Percentiles rank a stretch among this genome's conserved stretches.
These are phyloP conservation scores for Apiospora koreana DNA, from an alignment of 2,329 filamentous ascomycete genomes.

Conservation along the genomic window DNA sequence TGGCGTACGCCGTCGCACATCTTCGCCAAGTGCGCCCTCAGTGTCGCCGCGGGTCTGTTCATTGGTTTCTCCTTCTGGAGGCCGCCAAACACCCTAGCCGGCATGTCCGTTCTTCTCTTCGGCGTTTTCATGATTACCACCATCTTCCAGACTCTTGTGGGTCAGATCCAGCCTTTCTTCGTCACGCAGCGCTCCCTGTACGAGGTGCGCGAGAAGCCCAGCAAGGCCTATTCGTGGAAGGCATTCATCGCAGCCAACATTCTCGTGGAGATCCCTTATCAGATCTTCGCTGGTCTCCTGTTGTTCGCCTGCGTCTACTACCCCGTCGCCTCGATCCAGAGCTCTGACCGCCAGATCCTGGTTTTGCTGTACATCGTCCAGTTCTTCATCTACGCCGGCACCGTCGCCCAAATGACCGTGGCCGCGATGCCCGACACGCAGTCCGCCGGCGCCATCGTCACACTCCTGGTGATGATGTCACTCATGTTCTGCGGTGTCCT, in stretches of 20 bases:
- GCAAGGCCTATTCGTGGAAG: constrained; percentile 75
- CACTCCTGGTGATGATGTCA: constrained; percentile 61
- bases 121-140: constrained; percentile 74
- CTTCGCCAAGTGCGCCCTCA: constrained; percentile 71
- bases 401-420: constrained; percentile 75
- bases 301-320: constrained; percentile 71
- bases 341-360: constrained; percentile 59
- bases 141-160: constrained; percentile 70
- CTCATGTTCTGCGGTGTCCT: constrained; percentile 56
- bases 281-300: constrained; percentile 63
- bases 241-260: constrained; percentile 73
- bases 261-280: constrained; percentile 71
- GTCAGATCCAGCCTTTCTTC: constrained; percentile 77
- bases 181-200: constrained; percentile 73
- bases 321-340: constrained; percentile 50
- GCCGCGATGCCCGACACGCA: constrained; percentile 69
- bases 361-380: constrained; percentile 66
- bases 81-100: constrained; percentile 56
- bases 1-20: constrained; percentile 81
- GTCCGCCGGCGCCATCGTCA: constrained; percentile 65
- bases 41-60: constrained; percentile 53
- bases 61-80: constrained; percentile 73
- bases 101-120: constrained; percentile 76
- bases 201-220: constrained; percentile 75
- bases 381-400: constrained; percentile 70